These are phyloP conservation scores for Populus deltoides DNA, from an alignment of 345 rosid species.

Conservation along the genomic window DNA sequence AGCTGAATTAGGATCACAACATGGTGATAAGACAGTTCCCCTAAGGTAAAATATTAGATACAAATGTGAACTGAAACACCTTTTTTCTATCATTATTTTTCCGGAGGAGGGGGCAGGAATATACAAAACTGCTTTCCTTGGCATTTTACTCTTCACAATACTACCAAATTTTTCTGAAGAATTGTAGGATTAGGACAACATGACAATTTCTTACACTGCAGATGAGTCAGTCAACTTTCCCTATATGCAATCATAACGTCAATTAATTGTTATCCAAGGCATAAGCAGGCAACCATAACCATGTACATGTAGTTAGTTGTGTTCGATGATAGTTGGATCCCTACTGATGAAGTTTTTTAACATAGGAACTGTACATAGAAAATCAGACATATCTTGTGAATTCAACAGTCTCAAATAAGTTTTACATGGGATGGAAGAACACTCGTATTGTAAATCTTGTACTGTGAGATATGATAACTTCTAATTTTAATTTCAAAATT, in stretches of 20 bases:
- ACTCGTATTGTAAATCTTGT: background rate
- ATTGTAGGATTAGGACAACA: background rate
- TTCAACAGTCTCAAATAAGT: background rate
- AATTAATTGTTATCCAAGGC: background rate
- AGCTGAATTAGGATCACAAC: conserved; percentile 23
- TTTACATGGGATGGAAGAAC: background rate
- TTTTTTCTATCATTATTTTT: background rate
- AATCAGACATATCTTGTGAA: background rate
- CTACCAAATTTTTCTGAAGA: no score
- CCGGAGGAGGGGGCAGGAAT: background rate
- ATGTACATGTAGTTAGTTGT: background rate
- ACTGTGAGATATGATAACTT: background rate
- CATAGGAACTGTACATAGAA: background rate
- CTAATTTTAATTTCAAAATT: background rate
- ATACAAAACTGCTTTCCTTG: background rate
- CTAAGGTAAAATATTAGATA: conserved; percentile 47
- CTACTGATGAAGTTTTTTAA: background rate
- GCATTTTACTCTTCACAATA: background rate
- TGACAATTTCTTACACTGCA: background rate
- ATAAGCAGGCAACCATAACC: background rate
- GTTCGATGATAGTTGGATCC: background rate
- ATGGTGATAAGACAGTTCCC: conserved; percentile 58
- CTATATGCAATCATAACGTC: background rate
- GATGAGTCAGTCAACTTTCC: background rate
- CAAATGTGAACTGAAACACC: background rate